These are phyloP conservation scores for Ascochyta pisi DNA, from an alignment of 2,329 filamentous ascomycete genomes.

Conservation along the genomic window DNA sequence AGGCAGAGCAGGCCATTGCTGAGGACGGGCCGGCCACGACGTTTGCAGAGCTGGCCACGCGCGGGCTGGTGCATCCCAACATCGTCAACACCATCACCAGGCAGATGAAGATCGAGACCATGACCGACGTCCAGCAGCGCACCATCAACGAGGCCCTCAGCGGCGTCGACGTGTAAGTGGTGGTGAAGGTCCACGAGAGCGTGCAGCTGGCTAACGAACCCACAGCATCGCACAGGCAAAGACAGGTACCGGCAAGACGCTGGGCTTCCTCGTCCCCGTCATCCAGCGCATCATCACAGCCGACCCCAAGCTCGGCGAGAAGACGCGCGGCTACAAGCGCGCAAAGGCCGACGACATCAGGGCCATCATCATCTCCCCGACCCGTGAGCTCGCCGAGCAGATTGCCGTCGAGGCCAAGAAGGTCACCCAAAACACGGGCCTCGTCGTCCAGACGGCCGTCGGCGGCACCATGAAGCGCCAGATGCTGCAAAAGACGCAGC, in stretches of 20 bases:
- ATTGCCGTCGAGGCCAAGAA: constrained; percentile 75
- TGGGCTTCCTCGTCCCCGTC: constrained; percentile 88
- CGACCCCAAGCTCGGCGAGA: constrained; percentile 67
- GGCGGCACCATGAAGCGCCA: constrained; percentile 81
- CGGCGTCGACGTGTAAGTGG: constrained; percentile 79
- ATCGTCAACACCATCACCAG: constrained; percentile 73
- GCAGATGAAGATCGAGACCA: constrained; percentile 77
- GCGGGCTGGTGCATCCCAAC: constrained; percentile 64
- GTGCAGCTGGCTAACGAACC: constrained; percentile 18
- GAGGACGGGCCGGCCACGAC: constrained; percentile 46
- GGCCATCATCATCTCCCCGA: constrained; percentile 67
- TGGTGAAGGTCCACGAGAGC: not conserved
- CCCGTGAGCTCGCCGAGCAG: constrained; percentile 69
- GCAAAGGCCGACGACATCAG: constrained; percentile 60
- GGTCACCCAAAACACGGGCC: constrained; percentile 68
- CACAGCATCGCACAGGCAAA: constrained; percentile 83
- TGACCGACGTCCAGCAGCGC: constrained; percentile 90
- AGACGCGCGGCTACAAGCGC: constrained; percentile 50
- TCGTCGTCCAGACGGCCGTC: constrained; percentile 80
- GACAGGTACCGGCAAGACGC: constrained; percentile 95
- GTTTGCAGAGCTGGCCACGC: constrained; percentile 54
- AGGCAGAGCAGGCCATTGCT: constrained; percentile 24
- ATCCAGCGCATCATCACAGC: constrained; percentile 77
- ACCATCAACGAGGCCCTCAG: constrained; percentile 82
- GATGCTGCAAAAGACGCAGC: constrained; percentile 72